phyloP scores from a whole-genome alignment of 176 grass and related monocot genomes.

The Oryza brachyantha region DNA sequence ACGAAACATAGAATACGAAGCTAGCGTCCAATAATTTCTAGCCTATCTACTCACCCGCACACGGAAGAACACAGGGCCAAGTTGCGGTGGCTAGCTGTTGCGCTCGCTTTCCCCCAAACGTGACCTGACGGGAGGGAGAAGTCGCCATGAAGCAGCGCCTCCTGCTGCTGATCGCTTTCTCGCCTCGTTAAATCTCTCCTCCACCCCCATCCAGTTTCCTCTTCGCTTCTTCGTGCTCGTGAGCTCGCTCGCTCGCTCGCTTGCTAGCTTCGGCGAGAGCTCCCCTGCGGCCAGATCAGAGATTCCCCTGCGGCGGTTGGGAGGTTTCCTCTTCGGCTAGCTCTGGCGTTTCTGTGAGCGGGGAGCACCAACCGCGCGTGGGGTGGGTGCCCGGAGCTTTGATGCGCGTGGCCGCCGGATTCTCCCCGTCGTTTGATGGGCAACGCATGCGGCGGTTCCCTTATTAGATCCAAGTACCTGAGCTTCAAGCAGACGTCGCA shows the following conservation, averaged over 20 bases:
- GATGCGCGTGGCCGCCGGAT: slow-evolving; percentile 36
- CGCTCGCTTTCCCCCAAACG: slow-evolving; percentile 39
- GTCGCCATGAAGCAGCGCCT: slow-evolving; percentile 42
- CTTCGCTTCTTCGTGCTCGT: neutral
- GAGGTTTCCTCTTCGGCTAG: neutral
- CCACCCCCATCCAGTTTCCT: neutral
- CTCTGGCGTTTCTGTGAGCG: neutral
- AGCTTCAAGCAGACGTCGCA: slow-evolving; percentile 52
- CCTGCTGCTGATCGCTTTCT: neutral
- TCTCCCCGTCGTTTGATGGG: slow-evolving; percentile 80
- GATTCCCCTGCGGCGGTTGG: slow-evolving; percentile 4
- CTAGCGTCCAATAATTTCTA: neutral
- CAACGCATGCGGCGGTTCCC: slow-evolving; percentile 83
- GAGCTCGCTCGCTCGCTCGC: neutral
- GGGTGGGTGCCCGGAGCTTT: slow-evolving; percentile 4
- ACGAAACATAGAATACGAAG: neutral
- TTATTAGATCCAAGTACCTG: slow-evolving; percentile 66
- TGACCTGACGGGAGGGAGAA: slow-evolving; percentile 35
- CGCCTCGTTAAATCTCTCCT: slow-evolving; percentile 32
- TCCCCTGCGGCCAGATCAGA: neutral
- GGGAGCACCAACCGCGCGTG: neutral
- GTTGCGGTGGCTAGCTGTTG: slow-evolving; percentile 13
- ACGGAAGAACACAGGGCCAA: neutral
- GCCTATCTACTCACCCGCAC: neutral
- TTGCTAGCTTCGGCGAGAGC: neutral